Percentiles rank a stretch among this genome's conserved stretches.
Evolutionary conservation across 352 stramenopile species (phyloP).

Genomic region (Pythium brachiatum): DNA sequence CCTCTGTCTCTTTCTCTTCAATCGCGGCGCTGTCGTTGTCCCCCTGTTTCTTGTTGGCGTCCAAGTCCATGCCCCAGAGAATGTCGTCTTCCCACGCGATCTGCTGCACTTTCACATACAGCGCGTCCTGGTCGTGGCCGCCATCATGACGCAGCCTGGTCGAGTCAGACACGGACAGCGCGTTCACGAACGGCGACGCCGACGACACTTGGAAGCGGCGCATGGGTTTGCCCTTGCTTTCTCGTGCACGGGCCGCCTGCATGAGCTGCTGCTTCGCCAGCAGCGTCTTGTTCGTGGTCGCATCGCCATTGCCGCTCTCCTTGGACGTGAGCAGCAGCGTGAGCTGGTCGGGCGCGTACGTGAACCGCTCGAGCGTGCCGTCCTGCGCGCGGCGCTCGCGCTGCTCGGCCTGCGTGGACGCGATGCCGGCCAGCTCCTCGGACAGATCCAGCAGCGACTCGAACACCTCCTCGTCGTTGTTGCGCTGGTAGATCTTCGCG

Average conservation of each 20-base stretch:
- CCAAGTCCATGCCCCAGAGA: constrained; percentile 70
- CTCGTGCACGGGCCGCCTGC: constrained; percentile 17
- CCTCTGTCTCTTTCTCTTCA: constrained; percentile 56
- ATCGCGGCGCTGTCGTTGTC: constrained; percentile 23
- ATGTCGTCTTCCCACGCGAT: constrained; percentile 82
- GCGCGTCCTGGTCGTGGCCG: constrained; percentile 37
- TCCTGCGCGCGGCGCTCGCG: constrained; percentile 28
- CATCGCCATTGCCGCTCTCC: constrained; percentile 38
- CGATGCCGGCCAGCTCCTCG: constrained; percentile 56
- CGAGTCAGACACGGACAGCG: constrained; percentile 18
- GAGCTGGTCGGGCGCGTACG: constrained; percentile 61
- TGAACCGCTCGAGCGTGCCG: constrained; percentile 18
- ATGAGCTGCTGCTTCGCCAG: constrained; percentile 33
- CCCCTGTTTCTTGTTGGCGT: constrained; percentile 22
- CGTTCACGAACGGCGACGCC: constrained; percentile 56
- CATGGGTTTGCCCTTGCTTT: constrained; percentile 68
- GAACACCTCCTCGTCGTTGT: constrained; percentile 47
- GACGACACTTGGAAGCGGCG: constrained; percentile 59
- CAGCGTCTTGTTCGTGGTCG: constrained; percentile 41
- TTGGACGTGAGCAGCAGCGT: constrained; percentile 59
- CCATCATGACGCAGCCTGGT: constrained; percentile 17
- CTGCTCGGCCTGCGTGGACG: constrained; percentile 24
- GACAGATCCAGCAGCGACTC: constrained; percentile 49
- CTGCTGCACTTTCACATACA: constrained; percentile 84
- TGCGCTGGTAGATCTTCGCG: constrained; percentile 62